Base-by-base conservation (phyloP, 192 early-diverging fungal species). In the Coemansia sp. region DNA sequence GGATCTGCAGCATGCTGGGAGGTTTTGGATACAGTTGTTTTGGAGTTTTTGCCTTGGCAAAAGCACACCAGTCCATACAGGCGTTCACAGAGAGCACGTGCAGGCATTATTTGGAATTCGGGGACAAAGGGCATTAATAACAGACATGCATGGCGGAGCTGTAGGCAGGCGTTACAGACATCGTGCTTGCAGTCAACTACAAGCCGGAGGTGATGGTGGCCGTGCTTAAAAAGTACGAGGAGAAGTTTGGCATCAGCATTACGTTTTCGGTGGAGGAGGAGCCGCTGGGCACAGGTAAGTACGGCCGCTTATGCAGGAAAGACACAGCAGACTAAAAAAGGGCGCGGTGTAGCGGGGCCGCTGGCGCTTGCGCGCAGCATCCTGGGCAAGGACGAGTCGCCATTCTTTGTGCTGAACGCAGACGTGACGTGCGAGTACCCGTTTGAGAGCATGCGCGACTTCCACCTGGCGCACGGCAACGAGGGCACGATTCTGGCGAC, bases 401-500 rank as follows among this genome's bases (percentile, higher is more conserved):
- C 93, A 15, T 99, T 99, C 84, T 99, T 99, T 83, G 97, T 99
- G 21, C 84, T 99, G 39, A 99, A 99, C 84, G 89, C 88, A 63
- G 97, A 99, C 81, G 92, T 99, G 20, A 99, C 94, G 48, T 99
- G 97, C 81, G 97, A 97, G 42, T 99, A 93, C 78, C 97, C 95
- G 33, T 98, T 99, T 73, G 82, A 89, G 43, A 79, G 87, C 39
- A 80, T 99, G 54, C 77, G 87, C 54, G 86, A 87, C 61, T 98
- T 98, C 88, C 97, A 99, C 68, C 64, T 80, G 20, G 70, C 79
- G 57, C 97, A 99, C 71, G 94, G 95, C 23, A 72, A 82, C 47
- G 95, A 99, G 72, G 97, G 95, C 50, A 97, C 97, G 52, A 91
- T 99, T 72, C 82, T 99, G 82, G 88, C 91, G 30, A 99, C 97